These are phyloP conservation scores for Chaetoscypha palmicola DNA, from an alignment of 2,329 filamentous ascomycete genomes.

Conservation along the genomic window DNA sequence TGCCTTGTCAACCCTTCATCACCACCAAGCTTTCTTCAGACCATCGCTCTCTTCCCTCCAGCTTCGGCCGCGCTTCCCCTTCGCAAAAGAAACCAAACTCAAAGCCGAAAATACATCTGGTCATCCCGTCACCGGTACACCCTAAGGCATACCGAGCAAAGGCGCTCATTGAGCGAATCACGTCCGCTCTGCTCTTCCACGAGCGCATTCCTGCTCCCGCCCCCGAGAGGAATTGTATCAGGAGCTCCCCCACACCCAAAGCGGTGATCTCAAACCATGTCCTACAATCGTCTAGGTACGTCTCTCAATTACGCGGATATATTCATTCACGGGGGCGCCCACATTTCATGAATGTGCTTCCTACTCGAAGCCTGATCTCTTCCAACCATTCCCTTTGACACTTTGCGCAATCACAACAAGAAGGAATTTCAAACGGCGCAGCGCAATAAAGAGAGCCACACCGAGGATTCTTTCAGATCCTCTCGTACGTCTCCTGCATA, in stretches of 20 bases:
- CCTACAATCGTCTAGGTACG: conserved; percentile 69
- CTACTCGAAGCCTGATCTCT: neutral
- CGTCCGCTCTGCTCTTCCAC: neutral
- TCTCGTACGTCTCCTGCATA: conserved; percentile 18
- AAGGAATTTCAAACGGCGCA: neutral
- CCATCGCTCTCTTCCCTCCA: neutral
- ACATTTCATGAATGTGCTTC: conserved; percentile 11
- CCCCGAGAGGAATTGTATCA: neutral
- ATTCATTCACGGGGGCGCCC: conserved; percentile 4
- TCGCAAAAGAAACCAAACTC: neutral
- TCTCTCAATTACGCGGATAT: conserved; percentile 27
- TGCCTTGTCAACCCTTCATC: neutral
- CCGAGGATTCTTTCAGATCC: neutral
- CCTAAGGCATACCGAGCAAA: neutral
- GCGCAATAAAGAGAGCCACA: neutral
- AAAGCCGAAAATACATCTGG: neutral
- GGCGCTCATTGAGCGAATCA: neutral
- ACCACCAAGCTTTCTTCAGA: neutral
- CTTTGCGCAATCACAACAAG: conserved; percentile 1
- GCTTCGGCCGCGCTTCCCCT: neutral
- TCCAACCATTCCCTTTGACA: conserved; percentile 1
- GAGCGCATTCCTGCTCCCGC: conserved; percentile 2
- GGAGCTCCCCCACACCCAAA: conserved; percentile 1
- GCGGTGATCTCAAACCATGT: conserved; percentile 40
- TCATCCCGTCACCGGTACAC: neutral